Conservation (phyloP, 2,329 filamentous ascomycete species). For the Xylariomycetidae sp. region DNA sequence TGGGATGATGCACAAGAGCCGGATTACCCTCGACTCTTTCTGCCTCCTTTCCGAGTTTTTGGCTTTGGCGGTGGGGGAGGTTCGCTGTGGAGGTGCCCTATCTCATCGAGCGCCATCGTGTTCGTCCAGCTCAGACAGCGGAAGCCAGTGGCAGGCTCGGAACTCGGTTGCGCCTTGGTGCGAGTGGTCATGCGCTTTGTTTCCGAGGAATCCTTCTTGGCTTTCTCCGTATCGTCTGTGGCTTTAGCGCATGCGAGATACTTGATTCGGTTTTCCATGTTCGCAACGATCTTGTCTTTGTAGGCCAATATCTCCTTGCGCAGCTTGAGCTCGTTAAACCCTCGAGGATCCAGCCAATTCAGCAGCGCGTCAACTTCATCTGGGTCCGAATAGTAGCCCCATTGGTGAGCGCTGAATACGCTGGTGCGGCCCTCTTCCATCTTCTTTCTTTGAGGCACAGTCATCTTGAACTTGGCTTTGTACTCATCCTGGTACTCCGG, state of each 20-base stretch:
- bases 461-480: constrained; percentile 71
- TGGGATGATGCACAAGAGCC: too few species aligned
- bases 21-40: constrained; percentile 37
- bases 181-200: constrained; percentile 44
- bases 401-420: constrained; percentile 72
- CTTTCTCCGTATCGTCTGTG: constrained; percentile 28
- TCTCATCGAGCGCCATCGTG: constrained; percentile 50
- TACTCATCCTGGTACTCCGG: constrained; percentile 72
- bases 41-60: constrained; percentile 44
- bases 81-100: constrained; percentile 54
- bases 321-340: constrained; percentile 79
- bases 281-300: constrained; percentile 67
- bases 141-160: constrained; percentile 40
- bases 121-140: constrained; percentile 53
- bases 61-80: constrained; percentile 50
- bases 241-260: constrained; percentile 68
- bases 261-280: constrained; percentile 75
- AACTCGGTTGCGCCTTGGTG: constrained; percentile 39
- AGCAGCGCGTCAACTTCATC: constrained; percentile 74
- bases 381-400: constrained; percentile 86
- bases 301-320: constrained; percentile 79
- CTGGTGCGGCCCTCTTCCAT: constrained; percentile 80
- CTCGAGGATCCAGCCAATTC: constrained; percentile 82
- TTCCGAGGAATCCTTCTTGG: constrained; percentile 32
- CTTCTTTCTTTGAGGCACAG: constrained; percentile 78